phyloP scores from a whole-genome alignment of 2,329 filamentous ascomycete genomes.

The Conoideocrella luteorostrata region DNA sequence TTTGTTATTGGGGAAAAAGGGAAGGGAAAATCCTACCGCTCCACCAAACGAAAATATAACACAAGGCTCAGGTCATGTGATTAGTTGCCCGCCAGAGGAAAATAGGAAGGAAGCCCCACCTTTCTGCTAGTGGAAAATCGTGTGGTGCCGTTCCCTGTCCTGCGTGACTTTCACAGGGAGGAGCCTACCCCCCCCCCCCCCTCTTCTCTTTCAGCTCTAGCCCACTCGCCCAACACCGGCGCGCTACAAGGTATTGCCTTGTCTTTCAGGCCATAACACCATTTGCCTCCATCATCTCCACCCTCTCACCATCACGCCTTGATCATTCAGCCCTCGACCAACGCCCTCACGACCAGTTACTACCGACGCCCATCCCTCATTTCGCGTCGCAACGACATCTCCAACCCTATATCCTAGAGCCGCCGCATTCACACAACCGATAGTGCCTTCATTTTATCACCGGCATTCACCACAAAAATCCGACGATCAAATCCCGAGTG shows the following conservation, averaged over 20 bases:
- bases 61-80: no score
- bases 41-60: no score
- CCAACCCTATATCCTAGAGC: background rate
- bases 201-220: no score
- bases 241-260: no score
- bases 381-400: background rate
- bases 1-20: conserved; percentile 22
- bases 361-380: background rate
- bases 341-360: background rate
- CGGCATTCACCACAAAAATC: background rate
- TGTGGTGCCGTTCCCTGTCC: no score
- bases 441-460: background rate
- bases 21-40: conserved; percentile 1
- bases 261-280: conserved; percentile 24
- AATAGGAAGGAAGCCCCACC: no score
- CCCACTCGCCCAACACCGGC: no score
- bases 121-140: no score
- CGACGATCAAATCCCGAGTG: conserved; percentile 16
- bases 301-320: conserved; percentile 12
- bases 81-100: no score
- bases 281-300: conserved; percentile 9
- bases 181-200: no score
- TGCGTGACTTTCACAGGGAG: no score
- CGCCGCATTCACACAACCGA: background rate
- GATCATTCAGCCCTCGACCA: no score